Evolutionary conservation across 129 eudicot species (phyloP), one percentile per base, ranked within the genome.

Genomic region (Dittrichia graveolens): DNA sequence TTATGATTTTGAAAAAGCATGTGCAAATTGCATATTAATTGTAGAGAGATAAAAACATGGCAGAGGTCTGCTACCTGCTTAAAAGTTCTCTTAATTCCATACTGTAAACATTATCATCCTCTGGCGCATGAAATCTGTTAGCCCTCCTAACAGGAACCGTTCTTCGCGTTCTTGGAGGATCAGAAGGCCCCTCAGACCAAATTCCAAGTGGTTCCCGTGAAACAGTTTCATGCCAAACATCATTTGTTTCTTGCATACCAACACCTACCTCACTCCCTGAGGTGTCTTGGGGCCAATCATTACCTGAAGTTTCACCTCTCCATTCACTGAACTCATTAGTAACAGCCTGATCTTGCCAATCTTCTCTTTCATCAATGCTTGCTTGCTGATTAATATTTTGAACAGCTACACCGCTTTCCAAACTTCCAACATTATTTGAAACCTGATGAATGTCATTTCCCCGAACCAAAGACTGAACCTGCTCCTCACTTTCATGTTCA

Each of bases 31-130:
- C 58, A 52, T 61, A 64, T 24, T 24, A 24, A 24, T 24, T 24
- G 0, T 24, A 0, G 3, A 31, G 4, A 42, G 56, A 71, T 41
- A 55, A 71, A 39, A 38, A 61, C 52, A 55, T 42, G 8, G 4
- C 8, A 54, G 18, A 57, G 13, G 5, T 35, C 7, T 35, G 2
- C 48, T 71, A 95, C 99, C 99, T 88, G 97, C 99, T 86, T 66
- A 95, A 71, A 71, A 95, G 96, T 81, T 95, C 99, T 84, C 99
- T 85, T 66, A 95, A 91, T 82, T 95, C 99, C 97, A 91, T 95
- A 79, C 96, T 95, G 78, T 95, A 95, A 59, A 91, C 99, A 71
- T 85, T 90, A 73, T 88, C 99, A 78, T 94, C 99, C 12, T 95
- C 99, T 2, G 96, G 97, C 10, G 96, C 95, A 19, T 85, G 96